phyloP scores from a whole-genome alignment of 176 grass and related monocot genomes.

The Phoenix dactylifera region DNA sequence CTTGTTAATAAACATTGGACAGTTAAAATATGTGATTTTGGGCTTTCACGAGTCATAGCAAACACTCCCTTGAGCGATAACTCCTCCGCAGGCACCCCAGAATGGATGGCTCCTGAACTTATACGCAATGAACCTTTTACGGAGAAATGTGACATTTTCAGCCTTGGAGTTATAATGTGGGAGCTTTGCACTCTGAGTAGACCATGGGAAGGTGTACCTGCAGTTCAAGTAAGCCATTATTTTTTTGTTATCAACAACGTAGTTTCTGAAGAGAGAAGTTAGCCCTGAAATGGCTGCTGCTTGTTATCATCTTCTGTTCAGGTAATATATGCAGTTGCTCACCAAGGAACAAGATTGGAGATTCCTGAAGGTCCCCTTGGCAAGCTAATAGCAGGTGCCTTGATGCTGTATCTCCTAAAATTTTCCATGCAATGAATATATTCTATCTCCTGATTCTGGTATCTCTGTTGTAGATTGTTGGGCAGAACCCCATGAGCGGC shows the following conservation, averaged over 20 bases:
- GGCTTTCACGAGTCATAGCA: constrained; percentile 71
- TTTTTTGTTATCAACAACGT: neutral
- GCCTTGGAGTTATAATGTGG: constrained; percentile 98
- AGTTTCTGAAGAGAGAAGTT: too few relatives aligned
- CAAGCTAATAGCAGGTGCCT: constrained; percentile 75
- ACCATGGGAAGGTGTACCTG: constrained; percentile 81
- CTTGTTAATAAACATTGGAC: constrained; percentile 97
- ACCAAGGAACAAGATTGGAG: constrained; percentile 69
- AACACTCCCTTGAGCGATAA: constrained; percentile 69
- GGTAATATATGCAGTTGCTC: constrained; percentile 83
- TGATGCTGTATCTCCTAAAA: too few relatives aligned
- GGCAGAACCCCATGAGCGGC: constrained; percentile 77
- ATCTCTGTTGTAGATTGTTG: constrained; percentile 71
- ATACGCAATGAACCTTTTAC: constrained; percentile 89
- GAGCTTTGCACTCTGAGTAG: constrained; percentile 93
- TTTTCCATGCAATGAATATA: neutral
- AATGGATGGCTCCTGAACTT: constrained; percentile 99
- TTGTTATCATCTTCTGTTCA: constrained; percentile 17
- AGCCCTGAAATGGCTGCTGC: neutral
- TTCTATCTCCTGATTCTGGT: neutral
- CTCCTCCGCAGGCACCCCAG: constrained; percentile 91
- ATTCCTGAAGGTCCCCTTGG: constrained; percentile 94
- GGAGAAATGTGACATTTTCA: constrained; percentile 99
- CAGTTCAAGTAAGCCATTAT: constrained; percentile 71
- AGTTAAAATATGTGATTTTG: constrained; percentile 97